A percentile compares a stretch with the other conserved stretches of the same genome.
These are phyloP conservation scores for Botrytis byssoidea DNA, from an alignment of 2,329 filamentous ascomycete species.

Conservation along the genomic window DNA sequence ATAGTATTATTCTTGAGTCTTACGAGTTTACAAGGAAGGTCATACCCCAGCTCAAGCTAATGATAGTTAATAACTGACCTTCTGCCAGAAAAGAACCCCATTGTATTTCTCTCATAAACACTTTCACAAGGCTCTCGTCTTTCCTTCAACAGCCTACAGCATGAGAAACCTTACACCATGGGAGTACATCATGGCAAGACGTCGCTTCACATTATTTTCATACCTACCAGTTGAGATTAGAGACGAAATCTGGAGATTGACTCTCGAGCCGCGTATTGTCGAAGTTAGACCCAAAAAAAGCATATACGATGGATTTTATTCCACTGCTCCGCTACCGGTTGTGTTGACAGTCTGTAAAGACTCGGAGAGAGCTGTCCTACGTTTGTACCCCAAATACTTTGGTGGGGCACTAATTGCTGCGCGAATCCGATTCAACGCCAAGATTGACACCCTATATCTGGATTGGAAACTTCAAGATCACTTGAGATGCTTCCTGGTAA, in stretches of 20 bases:
- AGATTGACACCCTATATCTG: not conserved
- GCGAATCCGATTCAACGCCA: not conserved
- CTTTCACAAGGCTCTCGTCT: not conserved
- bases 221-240: not conserved
- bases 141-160: no score
- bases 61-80: not conserved
- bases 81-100: not conserved
- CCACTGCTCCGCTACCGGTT: not conserved
- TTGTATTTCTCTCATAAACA: fast-evolving
- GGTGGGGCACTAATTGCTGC: no score
- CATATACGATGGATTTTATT: not conserved
- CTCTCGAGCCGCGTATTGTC: not conserved
- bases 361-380: not conserved
- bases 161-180: not conserved
- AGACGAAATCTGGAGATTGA: not conserved
- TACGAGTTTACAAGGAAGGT: not conserved
- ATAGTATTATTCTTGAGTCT: not conserved
- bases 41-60: not conserved
- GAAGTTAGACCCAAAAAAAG: not conserved
- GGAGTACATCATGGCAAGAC: not conserved
- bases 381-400: not conserved
- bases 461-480: not conserved
- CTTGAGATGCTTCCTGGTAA: not conserved
- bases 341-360: not conserved
- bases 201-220: not conserved